These are phyloP conservation scores for Leucogyrophana mollusca DNA, from an alignment of 768 basidiomycete genomes.

Conservation along the genomic window DNA sequence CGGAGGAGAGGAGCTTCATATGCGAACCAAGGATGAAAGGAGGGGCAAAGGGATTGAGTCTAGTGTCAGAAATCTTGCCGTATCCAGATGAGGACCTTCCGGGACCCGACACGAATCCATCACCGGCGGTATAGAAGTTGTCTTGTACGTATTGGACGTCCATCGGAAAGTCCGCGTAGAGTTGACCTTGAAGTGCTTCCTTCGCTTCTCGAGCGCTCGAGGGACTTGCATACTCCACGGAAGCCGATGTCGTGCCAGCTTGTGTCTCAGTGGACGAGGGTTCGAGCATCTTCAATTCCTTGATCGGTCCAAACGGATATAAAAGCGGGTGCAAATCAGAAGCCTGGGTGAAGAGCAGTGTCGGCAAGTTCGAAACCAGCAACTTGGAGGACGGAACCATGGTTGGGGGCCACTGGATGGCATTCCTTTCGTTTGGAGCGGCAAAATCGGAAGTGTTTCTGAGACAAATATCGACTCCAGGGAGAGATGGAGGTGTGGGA, in stretches of 20 bases:
- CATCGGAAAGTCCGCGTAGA: constrained; percentile 51
- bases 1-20: constrained; percentile 1
- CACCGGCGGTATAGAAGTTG: constrained; percentile 2
- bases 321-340: constrained; percentile 73
- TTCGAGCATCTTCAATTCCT: constrained; percentile 54
- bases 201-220: constrained; percentile 65
- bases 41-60: constrained; percentile 31
- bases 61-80: constrained; percentile 17
- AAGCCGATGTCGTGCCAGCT: constrained; percentile 47
- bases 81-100: constrained; percentile 1
- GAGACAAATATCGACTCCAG: constrained; percentile 24
- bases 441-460: constrained; percentile 30
- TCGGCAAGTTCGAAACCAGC: constrained; percentile 64
- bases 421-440: constrained; percentile 27
- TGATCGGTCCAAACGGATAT: constrained; percentile 68
- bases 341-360: constrained; percentile 62
- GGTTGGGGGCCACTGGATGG: constrained; percentile 27
- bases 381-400: constrained; percentile 49
- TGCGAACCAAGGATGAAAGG: constrained; percentile 25
- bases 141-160: constrained; percentile 36
- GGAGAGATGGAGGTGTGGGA: constrained; percentile 35
- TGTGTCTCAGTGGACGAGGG: constrained; percentile 22
- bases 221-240: constrained; percentile 61
- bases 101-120: constrained; percentile 8
- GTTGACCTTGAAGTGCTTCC: constrained; percentile 57